Evolutionary conservation across 2,329 filamentous ascomycete species (phyloP).

Genomic region (Fusarium siculi): DNA sequence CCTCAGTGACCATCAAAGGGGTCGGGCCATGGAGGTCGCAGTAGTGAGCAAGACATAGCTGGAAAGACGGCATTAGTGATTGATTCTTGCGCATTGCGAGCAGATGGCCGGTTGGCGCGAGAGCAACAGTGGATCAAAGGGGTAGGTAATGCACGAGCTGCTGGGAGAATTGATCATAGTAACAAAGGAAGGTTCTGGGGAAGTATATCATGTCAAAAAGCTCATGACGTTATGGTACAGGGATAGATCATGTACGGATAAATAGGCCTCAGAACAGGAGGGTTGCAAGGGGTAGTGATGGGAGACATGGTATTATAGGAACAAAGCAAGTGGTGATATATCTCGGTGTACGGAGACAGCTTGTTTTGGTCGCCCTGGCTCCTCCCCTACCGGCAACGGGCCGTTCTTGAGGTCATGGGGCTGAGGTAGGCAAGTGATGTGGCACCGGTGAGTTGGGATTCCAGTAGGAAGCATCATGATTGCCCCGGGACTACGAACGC

Average conservation of each 20-base stretch:
- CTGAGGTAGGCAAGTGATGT: conserved; percentile 41
- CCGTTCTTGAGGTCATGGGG: conserved; percentile 41
- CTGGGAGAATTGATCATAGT: conserved; percentile 20
- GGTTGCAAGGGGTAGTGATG: conserved; percentile 26
- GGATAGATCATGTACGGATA: conserved; percentile 31
- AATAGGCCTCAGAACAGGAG: conserved; percentile 18
- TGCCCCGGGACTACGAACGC: conserved; percentile 28
- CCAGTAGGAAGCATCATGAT: conserved; percentile 36
- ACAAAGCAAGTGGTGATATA: conserved; percentile 33
- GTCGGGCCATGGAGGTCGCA: conserved; percentile 77
- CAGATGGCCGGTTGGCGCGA: conserved; percentile 12
- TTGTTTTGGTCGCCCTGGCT: conserved; percentile 30
- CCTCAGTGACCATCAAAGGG: conserved; percentile 76
- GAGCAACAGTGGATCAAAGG: not conserved
- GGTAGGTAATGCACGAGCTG: conserved; percentile 4
- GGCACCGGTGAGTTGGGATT: conserved; percentile 43
- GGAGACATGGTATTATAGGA: conserved; percentile 27
- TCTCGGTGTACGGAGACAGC: conserved; percentile 25
- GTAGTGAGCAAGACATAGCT: conserved; percentile 77
- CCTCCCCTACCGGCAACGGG: conserved; percentile 32
- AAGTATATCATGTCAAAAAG: conserved; percentile 34
- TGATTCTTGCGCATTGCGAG: conserved; percentile 45
- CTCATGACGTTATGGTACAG: conserved; percentile 41
- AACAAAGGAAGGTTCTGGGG: conserved; percentile 25
- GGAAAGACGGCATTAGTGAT: conserved; percentile 53